Evolutionary conservation across 148 eudicot genomes (phyloP).

Genomic region (Cornus suecica): DNA sequence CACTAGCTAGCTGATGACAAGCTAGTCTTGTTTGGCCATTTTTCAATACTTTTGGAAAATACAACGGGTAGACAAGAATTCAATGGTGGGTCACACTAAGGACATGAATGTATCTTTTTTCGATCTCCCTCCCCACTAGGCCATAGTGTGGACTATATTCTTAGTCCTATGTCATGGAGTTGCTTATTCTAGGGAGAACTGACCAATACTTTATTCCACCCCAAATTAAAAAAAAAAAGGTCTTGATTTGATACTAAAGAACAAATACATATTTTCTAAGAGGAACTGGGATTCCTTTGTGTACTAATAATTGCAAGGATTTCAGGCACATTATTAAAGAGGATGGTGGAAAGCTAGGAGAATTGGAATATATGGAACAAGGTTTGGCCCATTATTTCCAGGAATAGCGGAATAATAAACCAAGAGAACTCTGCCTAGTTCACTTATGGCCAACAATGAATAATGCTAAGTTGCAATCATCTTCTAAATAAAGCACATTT

Average conservation of each 20-base stretch:
- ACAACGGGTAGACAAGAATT: conserved; percentile 58
- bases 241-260: background rate
- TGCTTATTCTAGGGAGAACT: background rate
- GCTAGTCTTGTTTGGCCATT: background rate
- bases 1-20: background rate
- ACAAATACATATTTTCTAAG: background rate
- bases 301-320: background rate
- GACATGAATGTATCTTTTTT: conserved; percentile 34
- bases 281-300: background rate
- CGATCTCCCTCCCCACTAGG: conserved; percentile 25
- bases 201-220: background rate
- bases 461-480: background rate
- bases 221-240: background rate
- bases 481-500: no score
- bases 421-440: background rate
- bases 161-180: background rate
- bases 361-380: background rate
- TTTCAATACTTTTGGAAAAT: background rate
- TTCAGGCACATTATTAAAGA: background rate
- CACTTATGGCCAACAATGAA: background rate
- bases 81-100: conserved; percentile 63
- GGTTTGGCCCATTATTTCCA: background rate
- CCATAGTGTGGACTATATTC: background rate
- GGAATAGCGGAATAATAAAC: background rate
- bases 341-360: background rate